Base-by-base conservation (phyloP, 805 yeast species). In the Hyphopichia homilentoma region DNA sequence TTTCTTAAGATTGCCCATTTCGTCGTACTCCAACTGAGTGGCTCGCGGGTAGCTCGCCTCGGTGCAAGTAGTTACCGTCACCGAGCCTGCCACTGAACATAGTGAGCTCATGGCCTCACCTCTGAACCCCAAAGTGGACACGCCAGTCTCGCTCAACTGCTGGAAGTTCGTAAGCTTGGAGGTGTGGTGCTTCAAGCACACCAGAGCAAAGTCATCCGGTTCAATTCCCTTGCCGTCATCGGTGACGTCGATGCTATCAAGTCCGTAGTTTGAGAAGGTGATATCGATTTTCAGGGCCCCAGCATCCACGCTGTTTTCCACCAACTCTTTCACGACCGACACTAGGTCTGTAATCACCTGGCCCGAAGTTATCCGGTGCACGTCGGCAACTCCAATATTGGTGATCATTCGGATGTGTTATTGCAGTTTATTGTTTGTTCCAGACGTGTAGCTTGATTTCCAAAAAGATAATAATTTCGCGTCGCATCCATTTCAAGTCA, bases 231-330 rank as follows among this genome's bases (percentile, higher is more conserved):
- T 52, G 0, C 93, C 93, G 47, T 84, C 73, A 52, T 84, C 94
- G 16, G 55, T 51, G 5, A 84, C 68, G 47, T 84, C 87, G 13
- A 93, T 59, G 0, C 77, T 66, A 21, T 81, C 88, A 7, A 81
- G 43, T 1, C 97, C 97, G 54, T 83, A 74, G 43, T 86, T 77
- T 45, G 67, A 68, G 46, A 90, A 77, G 2, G 63, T 61, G 11
- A 90, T 61, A 30, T 86, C 94, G 19, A 93, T 67, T 32, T 73
- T 75, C 0, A 74, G 66, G 7, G 93, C 73, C 15, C 69, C 56
- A 0, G 97, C 93, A 59, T 93, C 98, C 5, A 90, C 61, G 19
- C 93, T 65, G 52, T 90, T 90, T 48, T 90, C 98, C 2, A 93
- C 68, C 2, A 89, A 60, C 53, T 90, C 98, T 51, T 90, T 90